Base-by-base conservation (phyloP, 2,329 filamentous ascomycete species). In the Colletotrichum limetticola region DNA sequence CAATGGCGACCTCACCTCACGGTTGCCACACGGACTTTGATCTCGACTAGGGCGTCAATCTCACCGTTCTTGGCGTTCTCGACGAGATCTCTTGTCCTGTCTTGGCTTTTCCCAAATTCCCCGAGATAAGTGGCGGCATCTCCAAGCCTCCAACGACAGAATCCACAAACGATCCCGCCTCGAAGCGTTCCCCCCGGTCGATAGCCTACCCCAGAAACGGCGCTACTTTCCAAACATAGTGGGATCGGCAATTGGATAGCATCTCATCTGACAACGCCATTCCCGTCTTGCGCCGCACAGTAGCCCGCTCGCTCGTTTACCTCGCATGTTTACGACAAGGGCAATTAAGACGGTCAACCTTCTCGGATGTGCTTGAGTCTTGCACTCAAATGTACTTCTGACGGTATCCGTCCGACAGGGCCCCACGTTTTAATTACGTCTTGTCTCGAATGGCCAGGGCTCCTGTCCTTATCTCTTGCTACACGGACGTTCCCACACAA, bases 351-450 rank as follows among this genome's bases (percentile, higher is more conserved):
- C 42, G 42, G 42, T 49, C 19, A n/a, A 49, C 16, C 12, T 3
- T 22, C 11, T 16, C 42, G 37, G 28, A 11, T 58, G 1, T 4
- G 46, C 56, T 35, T 26, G 35, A 24, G 49, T 30, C 16, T 66
- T 28, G 1, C 62, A 5, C 3, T 26, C 30, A 37, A 35, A 24
- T 64, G 30, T 72, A 55, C 53, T 22, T 68, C 52, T 35, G 30
- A 63, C 58, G 58, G 58, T 63, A 52, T 58, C 24, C 53, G 58
- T 72, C 24, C 32, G n/a, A 56, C 37, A 42, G 66, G 66, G 56
- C 56, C 26, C 58, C 49, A 24, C 55, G 30, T 64, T 72, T 32
- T 66, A 32, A 71, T 73, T 71, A 32, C 53, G 46, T 35, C 35
- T n/a, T 28, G 28, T 46, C 3, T 49, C 11, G 22, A 16, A 28